Base-by-base conservation (phyloP, 768 basidiomycete species). In the Pisolithus sp. region DNA sequence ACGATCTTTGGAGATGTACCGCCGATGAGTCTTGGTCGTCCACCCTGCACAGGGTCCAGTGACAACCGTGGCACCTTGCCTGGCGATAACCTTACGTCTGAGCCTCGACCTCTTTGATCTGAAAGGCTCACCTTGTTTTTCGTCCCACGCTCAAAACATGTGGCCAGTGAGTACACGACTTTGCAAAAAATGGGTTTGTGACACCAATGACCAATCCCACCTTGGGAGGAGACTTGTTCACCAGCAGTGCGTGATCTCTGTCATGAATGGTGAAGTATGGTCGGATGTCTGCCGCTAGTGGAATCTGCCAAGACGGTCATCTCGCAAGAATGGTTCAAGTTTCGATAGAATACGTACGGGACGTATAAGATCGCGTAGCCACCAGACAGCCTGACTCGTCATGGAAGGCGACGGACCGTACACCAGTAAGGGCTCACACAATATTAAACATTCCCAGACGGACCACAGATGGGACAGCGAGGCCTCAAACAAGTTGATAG, bases 191-290 rank as follows among this genome's bases (percentile, higher is more conserved):
- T 0, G 93, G 93, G 60, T 94, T 95, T 1, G 93, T 95, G 8
- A 91, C 87, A 8, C 93, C 90, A 3, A 95, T 64, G 5, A 95
- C 58, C 3, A 89, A 66, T 1, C 91, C 92, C 1, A 83, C 68
- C 65, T 83, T 82, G 0, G 89, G 91, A n/a, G 83, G 80, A 28
- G 88, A 80, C 54, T 84, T 83, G 64, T 91, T 93, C 40, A 96
- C 84, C 12, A 99, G 67, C 2, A 76, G 61, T 3, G 76, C 59
- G 56, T 86, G 83, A 53, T 96, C 93, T n/a, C 78, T 78, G 61
- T 97, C 95, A 64, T 97, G 95, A 59, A 99, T 93, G 15, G 95
- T 96, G 57, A 97, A 89, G 67, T 95, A 99, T 0, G 95, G 95
- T 8, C 95, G 79, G 59, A 91, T 81, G 62, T 99, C 94, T 1